Evolutionary conservation across 306 rosid genomes (phyloP), one percentile per base, ranked within the genome.

Genomic region (Rosa multiflora): DNA sequence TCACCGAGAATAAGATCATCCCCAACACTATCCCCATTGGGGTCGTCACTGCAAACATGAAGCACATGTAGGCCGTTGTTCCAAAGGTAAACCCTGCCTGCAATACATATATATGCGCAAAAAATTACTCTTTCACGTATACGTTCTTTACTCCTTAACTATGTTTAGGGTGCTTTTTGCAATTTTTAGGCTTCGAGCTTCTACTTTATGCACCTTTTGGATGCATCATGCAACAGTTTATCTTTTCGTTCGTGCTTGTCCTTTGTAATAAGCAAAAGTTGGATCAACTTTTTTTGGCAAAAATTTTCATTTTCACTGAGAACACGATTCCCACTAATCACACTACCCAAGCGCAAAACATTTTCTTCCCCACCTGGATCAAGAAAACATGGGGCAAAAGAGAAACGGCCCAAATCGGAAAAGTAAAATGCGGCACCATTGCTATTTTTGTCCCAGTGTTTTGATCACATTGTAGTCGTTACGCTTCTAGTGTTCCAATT

Each of bases 11-110:
- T 29, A 92, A 21, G 67, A 83, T 39, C 96, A 95, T 95, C 35
- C 99, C 98, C 81, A 91, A 35, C 1, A 92, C 81, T 73, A 92
- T 91, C n/a, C 98, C 99, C 91, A 92, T 77, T 0, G 99, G 99
- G 0, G 97, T 95, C 40, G 99, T 95, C 80, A 92, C 98, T 3
- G 99, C 87, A 82, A 95, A 95, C 99, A 95, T 88, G 82, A 92
- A 89, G 72, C 98, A 92, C 99, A 95, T 95, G 70, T 91, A 92
- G 10, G 92, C 90, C 2, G 93, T 89, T 29, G 99, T 91, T 58
- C 82, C 82, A 11, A 85, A 75, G 72, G 88, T 90, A 78, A 95
- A 92, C 3, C 96, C 97, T 0, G 97, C 99, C 98, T 94, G 96
- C 76, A 81, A 76, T 26, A 8, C 72, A 67, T 40, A 35, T 2